Evolutionary conservation across 257 asterid genomes (phyloP).

Genomic region (Petrea volubilis): DNA sequence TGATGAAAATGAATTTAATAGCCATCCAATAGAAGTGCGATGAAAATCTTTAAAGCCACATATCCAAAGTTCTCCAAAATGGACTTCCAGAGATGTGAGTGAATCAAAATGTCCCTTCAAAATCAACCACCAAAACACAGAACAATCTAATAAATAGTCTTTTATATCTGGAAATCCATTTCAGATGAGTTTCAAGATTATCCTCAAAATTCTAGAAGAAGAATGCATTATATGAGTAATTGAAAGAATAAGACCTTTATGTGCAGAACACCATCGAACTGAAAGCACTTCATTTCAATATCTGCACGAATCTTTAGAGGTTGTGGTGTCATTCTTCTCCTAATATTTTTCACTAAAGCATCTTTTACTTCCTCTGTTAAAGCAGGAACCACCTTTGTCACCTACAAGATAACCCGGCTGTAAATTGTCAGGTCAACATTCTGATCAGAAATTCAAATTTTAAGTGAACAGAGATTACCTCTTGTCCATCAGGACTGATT

Average conservation of each 20-base stretch:
- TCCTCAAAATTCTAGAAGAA: neutral
- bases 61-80: neutral
- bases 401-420: constrained; percentile 30
- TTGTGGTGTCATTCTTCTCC: constrained; percentile 84
- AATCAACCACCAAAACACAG: neutral
- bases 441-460: neutral
- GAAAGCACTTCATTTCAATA: constrained; percentile 71
- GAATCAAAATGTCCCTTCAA: neutral
- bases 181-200: neutral
- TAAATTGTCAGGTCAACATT: neutral
- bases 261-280: constrained; percentile 82
- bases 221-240: constrained; percentile 5
- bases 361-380: constrained; percentile 65
- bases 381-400: constrained; percentile 72
- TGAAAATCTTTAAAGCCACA: neutral
- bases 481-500: constrained; percentile 66
- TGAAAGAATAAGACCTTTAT: constrained; percentile 49
- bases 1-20: neutral
- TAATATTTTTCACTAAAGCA: constrained; percentile 57
- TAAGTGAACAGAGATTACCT: constrained; percentile 38
- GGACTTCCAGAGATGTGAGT: neutral
- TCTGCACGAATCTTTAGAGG: constrained; percentile 71
- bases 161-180: neutral
- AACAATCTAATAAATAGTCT: neutral
- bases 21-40: neutral